These are phyloP conservation scores for Globisporangium rhizosaccharum DNA, from an alignment of 352 stramenopile species.

Conservation along the genomic window DNA sequence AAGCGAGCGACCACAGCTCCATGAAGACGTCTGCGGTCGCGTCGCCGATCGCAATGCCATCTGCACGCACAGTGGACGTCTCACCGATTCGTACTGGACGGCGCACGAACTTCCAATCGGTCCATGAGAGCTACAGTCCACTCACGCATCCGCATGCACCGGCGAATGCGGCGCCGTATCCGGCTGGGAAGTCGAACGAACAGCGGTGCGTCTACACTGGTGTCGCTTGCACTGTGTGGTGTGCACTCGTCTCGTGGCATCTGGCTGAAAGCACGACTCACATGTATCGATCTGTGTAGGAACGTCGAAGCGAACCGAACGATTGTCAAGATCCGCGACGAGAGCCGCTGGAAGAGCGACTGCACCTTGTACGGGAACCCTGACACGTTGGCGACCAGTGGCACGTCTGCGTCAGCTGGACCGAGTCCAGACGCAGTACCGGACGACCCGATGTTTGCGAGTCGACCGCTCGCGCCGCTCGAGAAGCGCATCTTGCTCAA, in stretches of 20 bases:
- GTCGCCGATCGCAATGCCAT: slow-evolving; percentile 17
- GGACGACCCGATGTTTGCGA: slow-evolving; percentile 28
- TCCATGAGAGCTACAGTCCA: slow-evolving; percentile 15
- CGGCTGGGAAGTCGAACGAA: slow-evolving; percentile 69
- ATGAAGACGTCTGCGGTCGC: slow-evolving; percentile 24
- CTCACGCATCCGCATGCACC: slow-evolving; percentile 4
- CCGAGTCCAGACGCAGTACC: not conserved
- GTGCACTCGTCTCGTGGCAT: not conserved
- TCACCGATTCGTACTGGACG: slow-evolving; percentile 59
- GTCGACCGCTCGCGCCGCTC: slow-evolving; percentile 22
- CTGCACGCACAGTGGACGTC: slow-evolving; percentile 17
- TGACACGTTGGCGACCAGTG: slow-evolving; percentile 2
- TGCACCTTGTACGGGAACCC: slow-evolving; percentile 21
- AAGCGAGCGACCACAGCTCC: slow-evolving; percentile 34
- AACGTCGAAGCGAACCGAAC: slow-evolving; percentile 62
- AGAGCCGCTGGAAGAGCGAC: slow-evolving; percentile 54
- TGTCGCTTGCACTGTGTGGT: not conserved
- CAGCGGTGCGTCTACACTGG: slow-evolving; percentile 30
- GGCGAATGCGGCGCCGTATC: slow-evolving; percentile 12
- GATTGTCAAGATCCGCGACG: slow-evolving; percentile 65
- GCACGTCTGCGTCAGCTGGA: slow-evolving; percentile 14
- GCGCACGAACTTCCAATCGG: slow-evolving; percentile 38
- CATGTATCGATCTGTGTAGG: slow-evolving; percentile 13
- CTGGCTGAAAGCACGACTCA: not conserved
- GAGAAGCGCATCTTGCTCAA: slow-evolving; percentile 56